phyloP scores from a whole-genome alignment of 768 basidiomycete genomes.

The Butyriboletus loyo region DNA sequence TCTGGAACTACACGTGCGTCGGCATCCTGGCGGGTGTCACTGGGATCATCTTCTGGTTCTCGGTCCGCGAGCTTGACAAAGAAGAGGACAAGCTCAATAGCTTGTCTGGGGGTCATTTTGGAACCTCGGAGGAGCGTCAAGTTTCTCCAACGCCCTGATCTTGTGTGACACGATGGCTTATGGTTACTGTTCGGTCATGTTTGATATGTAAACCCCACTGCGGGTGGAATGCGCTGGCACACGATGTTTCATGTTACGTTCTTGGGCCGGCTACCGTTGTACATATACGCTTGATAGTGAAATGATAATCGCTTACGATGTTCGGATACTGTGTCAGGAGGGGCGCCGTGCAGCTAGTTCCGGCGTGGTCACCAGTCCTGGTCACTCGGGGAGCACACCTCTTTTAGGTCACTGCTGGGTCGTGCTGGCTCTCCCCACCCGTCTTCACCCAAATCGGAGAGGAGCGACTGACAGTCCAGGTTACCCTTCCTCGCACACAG shows the following conservation, averaged over 20 bases:
- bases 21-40: constrained; percentile 50
- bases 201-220: background rate
- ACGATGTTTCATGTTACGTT: background rate
- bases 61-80: constrained; percentile 53
- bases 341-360: no score
- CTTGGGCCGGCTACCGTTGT: background rate
- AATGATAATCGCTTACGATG: background rate
- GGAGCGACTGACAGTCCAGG: no score
- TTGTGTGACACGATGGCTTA: background rate
- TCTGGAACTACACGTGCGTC: constrained; percentile 72
- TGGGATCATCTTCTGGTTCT: constrained; percentile 53
- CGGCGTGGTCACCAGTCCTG: no score
- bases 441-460: no score
- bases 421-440: no score
- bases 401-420: no score
- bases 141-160: background rate
- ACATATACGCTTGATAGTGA: background rate
- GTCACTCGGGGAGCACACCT: no score
- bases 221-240: background rate
- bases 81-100: constrained; percentile 65
- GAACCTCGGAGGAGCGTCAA: background rate
- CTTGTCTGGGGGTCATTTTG: constrained; percentile 39
- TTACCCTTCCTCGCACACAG: no score
- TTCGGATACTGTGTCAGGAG: no score
- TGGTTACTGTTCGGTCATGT: background rate